Base-by-base conservation (phyloP, 2,329 filamentous ascomycete genomes). In the Ciborinia camelliae region DNA sequence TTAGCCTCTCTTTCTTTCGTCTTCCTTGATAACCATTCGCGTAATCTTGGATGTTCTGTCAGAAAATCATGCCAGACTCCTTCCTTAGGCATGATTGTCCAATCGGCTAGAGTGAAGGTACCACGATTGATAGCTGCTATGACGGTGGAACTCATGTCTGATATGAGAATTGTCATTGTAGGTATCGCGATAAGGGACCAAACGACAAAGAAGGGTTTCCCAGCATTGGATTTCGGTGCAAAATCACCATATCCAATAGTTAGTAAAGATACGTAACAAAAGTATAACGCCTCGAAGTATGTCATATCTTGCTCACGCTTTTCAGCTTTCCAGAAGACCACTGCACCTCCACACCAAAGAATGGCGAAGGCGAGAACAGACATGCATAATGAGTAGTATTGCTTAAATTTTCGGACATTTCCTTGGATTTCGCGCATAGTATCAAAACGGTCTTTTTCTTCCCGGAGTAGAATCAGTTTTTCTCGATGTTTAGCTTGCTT, bases 201-300 rank as follows among this genome's bases (percentile, higher is more conserved):
- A 30, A 90, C 80, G 6, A 91, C 82, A 72, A 91, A 91, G 73
- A 90, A 89, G 0, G 86, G 85, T 54, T 88, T 83, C 4, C 86
- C 87, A 0, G 85, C 81, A 70, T 90, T 90, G 8, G 82, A 84
- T 66, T 82, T 82, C 0, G 88, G 88, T 10, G 82, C 81, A 26
- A 88, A 77, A 70, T 90, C 88, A 8, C 88, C 88, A 69, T 90
- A 90, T 1, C 88, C 88, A 52, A 90, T 87, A 0, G 88, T 90
- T 12, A 90, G 73, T 0, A 91, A 81, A 1, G 83, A 85, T 26
- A 88, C 82, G 70, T 89, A 90, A 73, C 85, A 88, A 74, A 90
- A 90, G 74, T 90, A 90, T 9, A 91, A 75, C 0, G 84, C 79
- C 69, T 89, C 76, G 69, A 90, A 90, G 71, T 90, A 90, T 4